Evolutionary conservation across 768 basidiomycete genomes (phyloP).

Genomic region (Tremella yokohamensis): DNA sequence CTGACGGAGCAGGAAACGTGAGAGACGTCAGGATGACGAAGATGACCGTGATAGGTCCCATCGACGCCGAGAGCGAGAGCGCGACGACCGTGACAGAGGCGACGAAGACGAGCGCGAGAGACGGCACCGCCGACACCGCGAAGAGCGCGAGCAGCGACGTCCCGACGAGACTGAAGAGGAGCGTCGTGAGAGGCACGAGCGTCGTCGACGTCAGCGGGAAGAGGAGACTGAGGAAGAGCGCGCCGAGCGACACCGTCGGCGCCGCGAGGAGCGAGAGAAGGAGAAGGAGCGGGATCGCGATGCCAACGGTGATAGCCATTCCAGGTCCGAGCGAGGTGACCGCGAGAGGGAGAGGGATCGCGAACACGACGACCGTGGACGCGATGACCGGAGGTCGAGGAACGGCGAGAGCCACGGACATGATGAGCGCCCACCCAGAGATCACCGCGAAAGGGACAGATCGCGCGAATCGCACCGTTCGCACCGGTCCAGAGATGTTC

Average conservation of each 20-base stretch:
- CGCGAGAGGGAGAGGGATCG: slow-evolving; percentile 56
- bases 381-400: slow-evolving; percentile 24
- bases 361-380: slow-evolving; percentile 12
- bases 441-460: slow-evolving; percentile 20
- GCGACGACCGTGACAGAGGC: slow-evolving; percentile 14
- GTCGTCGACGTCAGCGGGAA: slow-evolving; percentile 6
- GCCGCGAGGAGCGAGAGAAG: slow-evolving; percentile 18
- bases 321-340: slow-evolving; percentile 1
- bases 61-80: slow-evolving; percentile 14
- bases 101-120: slow-evolving; percentile 11
- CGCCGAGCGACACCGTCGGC: slow-evolving; percentile 18
- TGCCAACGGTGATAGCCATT: neutral
- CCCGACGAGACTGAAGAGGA: slow-evolving; percentile 29
- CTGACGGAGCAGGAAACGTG: slow-evolving; percentile 51
- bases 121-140: slow-evolving; percentile 15
- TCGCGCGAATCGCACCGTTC: slow-evolving; percentile 32
- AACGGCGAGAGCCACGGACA: slow-evolving; percentile 1
- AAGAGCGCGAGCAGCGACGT: slow-evolving; percentile 11
- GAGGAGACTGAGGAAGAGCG: slow-evolving; percentile 29
- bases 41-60: slow-evolving; percentile 52
- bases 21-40: slow-evolving; percentile 58
- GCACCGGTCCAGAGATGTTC: slow-evolving; percentile 21
- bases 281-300: slow-evolving; percentile 52
- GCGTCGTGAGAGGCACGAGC: slow-evolving; percentile 17
- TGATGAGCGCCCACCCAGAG: too few relatives aligned